phyloP scores from a whole-genome alignment of 768 basidiomycete genomes.

The Chiua virens region DNA sequence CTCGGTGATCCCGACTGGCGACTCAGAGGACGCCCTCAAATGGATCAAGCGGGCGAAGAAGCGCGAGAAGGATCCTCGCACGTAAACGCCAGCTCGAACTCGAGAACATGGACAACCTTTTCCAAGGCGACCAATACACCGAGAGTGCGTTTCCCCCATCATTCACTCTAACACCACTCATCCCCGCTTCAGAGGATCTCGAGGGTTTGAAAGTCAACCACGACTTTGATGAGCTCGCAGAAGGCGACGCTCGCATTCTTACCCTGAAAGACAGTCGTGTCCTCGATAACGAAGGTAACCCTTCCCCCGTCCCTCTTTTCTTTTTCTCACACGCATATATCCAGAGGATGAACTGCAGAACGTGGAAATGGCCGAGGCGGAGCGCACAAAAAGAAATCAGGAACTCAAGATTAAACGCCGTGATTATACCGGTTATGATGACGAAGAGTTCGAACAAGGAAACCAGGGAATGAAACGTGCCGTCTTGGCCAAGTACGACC shows the following conservation, averaged over 20 bases:
- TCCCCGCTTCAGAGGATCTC: slow-evolving; percentile 66
- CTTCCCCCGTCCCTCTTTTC: background rate
- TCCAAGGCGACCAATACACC: slow-evolving; percentile 73
- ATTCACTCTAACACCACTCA: background rate
- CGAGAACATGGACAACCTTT: slow-evolving; percentile 78
- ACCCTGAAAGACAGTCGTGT: slow-evolving; percentile 96
- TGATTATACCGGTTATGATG: slow-evolving; percentile 94
- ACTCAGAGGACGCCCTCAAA: slow-evolving; percentile 74
- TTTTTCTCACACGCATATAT: background rate
- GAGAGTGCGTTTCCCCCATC: slow-evolving; percentile 61
- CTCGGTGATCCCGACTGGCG: slow-evolving; percentile 85
- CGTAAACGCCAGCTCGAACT: slow-evolving; percentile 79
- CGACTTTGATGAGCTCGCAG: slow-evolving; percentile 87
- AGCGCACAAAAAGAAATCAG: slow-evolving; percentile 72
- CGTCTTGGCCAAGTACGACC: slow-evolving; percentile 91
- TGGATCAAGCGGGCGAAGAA: slow-evolving; percentile 95
- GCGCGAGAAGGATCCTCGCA: slow-evolving; percentile 84
- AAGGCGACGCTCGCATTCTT: slow-evolving; percentile 93
- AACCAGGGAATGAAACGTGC: slow-evolving; percentile 78
- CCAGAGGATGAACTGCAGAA: slow-evolving; percentile 98
- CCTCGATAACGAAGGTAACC: slow-evolving; percentile 87
- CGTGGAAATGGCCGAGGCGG: slow-evolving; percentile 89
- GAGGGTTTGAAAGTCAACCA: slow-evolving; percentile 95
- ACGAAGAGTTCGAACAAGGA: slow-evolving; percentile 85
- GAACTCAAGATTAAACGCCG: slow-evolving; percentile 86